These are phyloP conservation scores for Fusarium oligoseptatum DNA, from an alignment of 2,329 filamentous ascomycete genomes.

Conservation along the genomic window DNA sequence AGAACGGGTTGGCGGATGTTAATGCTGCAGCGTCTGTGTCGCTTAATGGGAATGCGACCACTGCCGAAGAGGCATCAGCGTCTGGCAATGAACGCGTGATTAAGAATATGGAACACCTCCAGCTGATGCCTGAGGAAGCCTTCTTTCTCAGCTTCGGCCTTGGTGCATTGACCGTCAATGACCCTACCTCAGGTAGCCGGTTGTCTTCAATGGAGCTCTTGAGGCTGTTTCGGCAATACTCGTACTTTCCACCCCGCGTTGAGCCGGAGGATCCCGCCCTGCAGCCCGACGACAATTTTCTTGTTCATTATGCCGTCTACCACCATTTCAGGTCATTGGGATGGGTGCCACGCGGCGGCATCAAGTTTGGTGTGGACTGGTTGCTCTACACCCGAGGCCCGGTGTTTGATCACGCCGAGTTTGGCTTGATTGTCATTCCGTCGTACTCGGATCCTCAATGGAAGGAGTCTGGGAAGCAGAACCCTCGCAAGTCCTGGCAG, in stretches of 20 bases:
- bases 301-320: slow-evolving; percentile 89
- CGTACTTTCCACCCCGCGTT: slow-evolving; percentile 73
- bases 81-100: slow-evolving; percentile 41
- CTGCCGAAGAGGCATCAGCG: neutral
- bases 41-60: slow-evolving; percentile 9
- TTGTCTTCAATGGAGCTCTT: slow-evolving; percentile 72
- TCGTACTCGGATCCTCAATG: slow-evolving; percentile 83
- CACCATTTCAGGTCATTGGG: slow-evolving; percentile 96
- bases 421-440: slow-evolving; percentile 86
- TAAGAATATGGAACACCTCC: slow-evolving; percentile 82
- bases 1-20: slow-evolving; percentile 16
- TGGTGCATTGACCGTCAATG: slow-evolving; percentile 76
- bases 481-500: slow-evolving; percentile 73
- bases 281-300: slow-evolving; percentile 83
- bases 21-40: slow-evolving; percentile 23
- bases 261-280: slow-evolving; percentile 57
- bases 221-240: slow-evolving; percentile 75
- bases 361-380: slow-evolving; percentile 96
- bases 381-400: slow-evolving; percentile 94
- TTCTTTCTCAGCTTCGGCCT: slow-evolving; percentile 90
- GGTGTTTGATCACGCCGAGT: slow-evolving; percentile 95
- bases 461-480: slow-evolving; percentile 67
- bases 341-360: slow-evolving; percentile 91
- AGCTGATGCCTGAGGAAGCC: slow-evolving; percentile 89
- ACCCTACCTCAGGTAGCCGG: slow-evolving; percentile 58